A percentile compares a stretch with the other conserved stretches of the same genome.
Evolutionary conservation across 768 basidiomycete species (phyloP).

Genomic region (Phylloporus sp.): DNA sequence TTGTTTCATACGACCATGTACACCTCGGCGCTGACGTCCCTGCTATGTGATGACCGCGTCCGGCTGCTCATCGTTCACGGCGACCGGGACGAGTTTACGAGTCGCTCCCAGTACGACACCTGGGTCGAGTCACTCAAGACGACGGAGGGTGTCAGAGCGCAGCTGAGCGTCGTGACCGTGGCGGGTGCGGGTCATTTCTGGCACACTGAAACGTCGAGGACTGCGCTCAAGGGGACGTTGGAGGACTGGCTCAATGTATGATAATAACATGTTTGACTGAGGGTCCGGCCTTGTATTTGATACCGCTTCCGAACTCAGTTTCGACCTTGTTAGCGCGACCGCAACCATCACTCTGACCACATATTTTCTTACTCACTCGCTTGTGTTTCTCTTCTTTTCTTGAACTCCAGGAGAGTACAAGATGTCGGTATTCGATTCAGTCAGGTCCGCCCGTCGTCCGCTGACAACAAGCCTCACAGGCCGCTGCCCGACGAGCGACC

Average conservation of each 20-base stretch:
- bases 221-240: slow-evolving; percentile 17
- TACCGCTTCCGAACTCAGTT: slow-evolving; percentile 11
- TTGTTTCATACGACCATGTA: slow-evolving; percentile 60
- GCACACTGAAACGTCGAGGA: slow-evolving; percentile 34
- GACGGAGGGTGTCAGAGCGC: slow-evolving; percentile 21
- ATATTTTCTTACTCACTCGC: slow-evolving; percentile 11
- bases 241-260: slow-evolving; percentile 20
- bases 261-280: not conserved
- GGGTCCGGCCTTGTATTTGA: not conserved
- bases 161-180: slow-evolving; percentile 35
- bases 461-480: slow-evolving; percentile 41
- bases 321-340: slow-evolving; percentile 14
- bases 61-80: slow-evolving; percentile 65
- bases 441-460: too few species aligned
- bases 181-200: slow-evolving; percentile 64
- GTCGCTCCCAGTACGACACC: slow-evolving; percentile 43
- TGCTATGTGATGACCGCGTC: slow-evolving; percentile 42
- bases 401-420: slow-evolving; percentile 19
- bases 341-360: slow-evolving; percentile 26
- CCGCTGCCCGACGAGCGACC: slow-evolving; percentile 85
- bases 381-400: slow-evolving; percentile 7
- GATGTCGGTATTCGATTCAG: slow-evolving; percentile 27
- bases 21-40: slow-evolving; percentile 41
- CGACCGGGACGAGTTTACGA: slow-evolving; percentile 68
- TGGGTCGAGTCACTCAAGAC: slow-evolving; percentile 46